Evolutionary conservation across 371 early-diverging fungal genomes (phyloP).

Genomic region (Mortierella sp.): DNA sequence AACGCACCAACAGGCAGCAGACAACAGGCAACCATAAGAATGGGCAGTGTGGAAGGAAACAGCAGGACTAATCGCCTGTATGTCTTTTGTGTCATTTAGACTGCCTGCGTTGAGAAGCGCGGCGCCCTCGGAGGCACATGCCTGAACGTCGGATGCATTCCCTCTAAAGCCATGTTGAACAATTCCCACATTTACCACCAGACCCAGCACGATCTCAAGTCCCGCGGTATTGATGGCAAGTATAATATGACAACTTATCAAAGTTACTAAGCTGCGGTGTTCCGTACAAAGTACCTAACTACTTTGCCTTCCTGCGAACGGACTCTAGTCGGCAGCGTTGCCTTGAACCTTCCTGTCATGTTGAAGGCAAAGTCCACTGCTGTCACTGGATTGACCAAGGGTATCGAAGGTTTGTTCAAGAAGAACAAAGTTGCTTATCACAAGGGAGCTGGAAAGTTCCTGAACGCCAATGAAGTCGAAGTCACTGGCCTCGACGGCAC

Average conservation of each 20-base stretch:
- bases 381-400: constrained; percentile 90
- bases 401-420: constrained; percentile 96
- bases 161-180: constrained; percentile 98
- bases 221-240: constrained; percentile 93
- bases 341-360: constrained; percentile 89
- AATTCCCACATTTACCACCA: constrained; percentile 97
- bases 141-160: constrained; percentile 99
- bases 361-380: constrained; percentile 93
- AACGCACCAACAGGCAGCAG: neutral
- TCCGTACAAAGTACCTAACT: neutral
- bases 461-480: constrained; percentile 80
- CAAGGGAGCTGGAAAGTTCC: constrained; percentile 92
- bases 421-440: constrained; percentile 96
- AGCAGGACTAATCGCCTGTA: neutral
- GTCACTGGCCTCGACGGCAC: constrained; percentile 87
- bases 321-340: constrained; percentile 78
- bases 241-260: neutral
- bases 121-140: constrained; percentile 98
- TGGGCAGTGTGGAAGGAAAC: too few species aligned
- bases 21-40: too few species aligned
- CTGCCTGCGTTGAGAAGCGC: constrained; percentile 97
- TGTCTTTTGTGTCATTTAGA: constrained; percentile 60
- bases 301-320: neutral
- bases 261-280: neutral
- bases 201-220: constrained; percentile 90